phyloP scores from a whole-genome alignment of 805 yeast species.

The Yamadazyma ubonensis region DNA sequence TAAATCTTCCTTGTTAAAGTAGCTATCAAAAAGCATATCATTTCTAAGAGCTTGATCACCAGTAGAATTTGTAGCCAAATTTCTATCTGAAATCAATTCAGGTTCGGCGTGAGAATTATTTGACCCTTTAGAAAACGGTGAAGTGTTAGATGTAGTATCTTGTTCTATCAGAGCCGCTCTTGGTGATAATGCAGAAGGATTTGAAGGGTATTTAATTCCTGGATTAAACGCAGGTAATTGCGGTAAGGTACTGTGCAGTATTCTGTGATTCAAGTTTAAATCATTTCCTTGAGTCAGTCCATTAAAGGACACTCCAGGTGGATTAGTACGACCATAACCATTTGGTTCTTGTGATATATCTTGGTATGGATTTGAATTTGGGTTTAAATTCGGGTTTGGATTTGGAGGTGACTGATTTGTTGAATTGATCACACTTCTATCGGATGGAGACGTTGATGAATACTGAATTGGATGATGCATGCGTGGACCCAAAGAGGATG shows the following conservation, averaged over 20 bases:
- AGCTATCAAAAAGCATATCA: slow-evolving; percentile 12
- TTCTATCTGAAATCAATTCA: background rate
- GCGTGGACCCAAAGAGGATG: background rate
- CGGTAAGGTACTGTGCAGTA: slow-evolving; percentile 2
- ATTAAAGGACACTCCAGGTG: background rate
- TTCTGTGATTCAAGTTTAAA: background rate
- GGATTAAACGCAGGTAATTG: slow-evolving; percentile 8
- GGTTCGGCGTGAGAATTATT: slow-evolving; percentile 1
- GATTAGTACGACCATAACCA: background rate
- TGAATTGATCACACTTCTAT: background rate
- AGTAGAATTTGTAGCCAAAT: background rate
- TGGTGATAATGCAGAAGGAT: background rate
- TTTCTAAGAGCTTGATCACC: slow-evolving; percentile 1
- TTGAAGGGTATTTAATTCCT: slow-evolving; percentile 4
- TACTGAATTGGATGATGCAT: background rate
- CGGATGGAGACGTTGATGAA: background rate
- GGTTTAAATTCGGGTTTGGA: background rate
- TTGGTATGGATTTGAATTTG: too few species aligned
- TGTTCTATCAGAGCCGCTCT: slow-evolving; percentile 1
- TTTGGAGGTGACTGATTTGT: background rate
- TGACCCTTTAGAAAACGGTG: slow-evolving; percentile 12
- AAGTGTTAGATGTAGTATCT: slow-evolving; percentile 9
- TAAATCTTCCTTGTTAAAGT: slow-evolving; percentile 28
- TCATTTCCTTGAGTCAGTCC: background rate
- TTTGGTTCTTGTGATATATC: too few species aligned